Base-by-base conservation (phyloP, 2,329 filamentous ascomycete species). In the Exophiala xenobiotica region DNA sequence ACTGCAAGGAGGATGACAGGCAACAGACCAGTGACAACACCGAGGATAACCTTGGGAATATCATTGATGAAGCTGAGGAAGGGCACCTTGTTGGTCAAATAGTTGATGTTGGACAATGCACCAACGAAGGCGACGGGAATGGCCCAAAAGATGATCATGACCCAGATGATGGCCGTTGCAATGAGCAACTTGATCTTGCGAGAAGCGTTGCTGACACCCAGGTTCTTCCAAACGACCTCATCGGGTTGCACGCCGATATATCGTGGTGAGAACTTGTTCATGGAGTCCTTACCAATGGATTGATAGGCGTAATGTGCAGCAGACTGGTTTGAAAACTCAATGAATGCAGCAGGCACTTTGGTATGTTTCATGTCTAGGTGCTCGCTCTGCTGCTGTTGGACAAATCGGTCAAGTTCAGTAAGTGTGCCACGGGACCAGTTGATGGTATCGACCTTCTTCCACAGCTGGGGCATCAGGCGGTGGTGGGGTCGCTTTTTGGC, bases 301-400 rank as follows among this genome's bases (percentile, higher is more conserved):
- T 97, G 93, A 64, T 84, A 87, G 7, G 92, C 92, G 38, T 84
- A 80, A 68, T 97, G 91, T 6, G 93, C 93, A 46, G 88, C 86
- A 44, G 86, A 80, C 65, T 96, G 89, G 0, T 80, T 84, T 37
- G 80, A 76, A 63, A 96, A 99, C 66, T 97, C 91, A 62, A 97
- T 83, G 61, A 99, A 99, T 6, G 92, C 88, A 16, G 89, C 86
- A 8, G 86, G 81, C 8, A 90, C 73, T 54, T 82, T 79, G 54
- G 81, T 79, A 56, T 83, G 81, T 40, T 77, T 82, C 16, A 87
- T 78, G 29, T 86, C 81, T 14, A 75, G 70, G 43, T 77, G 79
- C 64, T 90, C 86, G 26, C 78, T 76, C 35, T 75, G 75, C 65
- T 93, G 88, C 16, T 76, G 70, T 12, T 84, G 75, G n/a, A 90